Evolutionary conservation across 148 eudicot genomes (phyloP).

Genomic region (Rhododendron vialii): DNA sequence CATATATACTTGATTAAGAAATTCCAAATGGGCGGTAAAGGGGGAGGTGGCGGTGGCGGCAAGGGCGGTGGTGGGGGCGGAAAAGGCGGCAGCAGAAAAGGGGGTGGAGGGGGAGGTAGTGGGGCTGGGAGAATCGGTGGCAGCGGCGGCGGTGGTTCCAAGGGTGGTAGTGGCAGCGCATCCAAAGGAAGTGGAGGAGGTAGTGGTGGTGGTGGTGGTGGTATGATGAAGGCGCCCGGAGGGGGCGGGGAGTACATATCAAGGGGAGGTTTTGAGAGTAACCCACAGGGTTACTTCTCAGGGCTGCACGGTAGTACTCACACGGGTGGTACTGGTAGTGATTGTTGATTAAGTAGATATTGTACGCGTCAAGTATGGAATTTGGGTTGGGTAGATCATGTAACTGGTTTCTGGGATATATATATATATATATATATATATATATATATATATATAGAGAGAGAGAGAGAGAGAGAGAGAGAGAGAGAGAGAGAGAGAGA

Average conservation of each 20-base stretch:
- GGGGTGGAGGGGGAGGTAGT: neutral
- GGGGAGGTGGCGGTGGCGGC: neutral
- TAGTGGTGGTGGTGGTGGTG: neutral
- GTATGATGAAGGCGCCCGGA: neutral
- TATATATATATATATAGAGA: too few species aligned
- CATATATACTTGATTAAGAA: neutral
- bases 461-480: too few species aligned
- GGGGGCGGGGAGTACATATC: neutral
- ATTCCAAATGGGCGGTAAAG: neutral
- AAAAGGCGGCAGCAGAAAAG: neutral
- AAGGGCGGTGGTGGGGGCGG: neutral
- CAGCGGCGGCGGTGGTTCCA: neutral
- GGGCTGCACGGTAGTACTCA: neutral
- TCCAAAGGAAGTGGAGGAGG: neutral
- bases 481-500: too few species aligned
- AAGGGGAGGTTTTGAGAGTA: neutral
- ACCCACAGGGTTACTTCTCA: neutral
- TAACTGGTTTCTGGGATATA: neutral
- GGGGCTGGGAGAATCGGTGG: neutral
- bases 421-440: too few species aligned
- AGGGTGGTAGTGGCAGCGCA: neutral
- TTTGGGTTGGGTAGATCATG: too few species aligned
- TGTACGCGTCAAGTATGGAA: neutral
- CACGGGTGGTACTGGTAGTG: neutral
- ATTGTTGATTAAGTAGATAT: neutral